Percentiles rank a stretch among this genome's conserved stretches.
Evolutionary conservation across 768 basidiomycete genomes (phyloP).

Genomic region (Exsudoporus frostii): DNA sequence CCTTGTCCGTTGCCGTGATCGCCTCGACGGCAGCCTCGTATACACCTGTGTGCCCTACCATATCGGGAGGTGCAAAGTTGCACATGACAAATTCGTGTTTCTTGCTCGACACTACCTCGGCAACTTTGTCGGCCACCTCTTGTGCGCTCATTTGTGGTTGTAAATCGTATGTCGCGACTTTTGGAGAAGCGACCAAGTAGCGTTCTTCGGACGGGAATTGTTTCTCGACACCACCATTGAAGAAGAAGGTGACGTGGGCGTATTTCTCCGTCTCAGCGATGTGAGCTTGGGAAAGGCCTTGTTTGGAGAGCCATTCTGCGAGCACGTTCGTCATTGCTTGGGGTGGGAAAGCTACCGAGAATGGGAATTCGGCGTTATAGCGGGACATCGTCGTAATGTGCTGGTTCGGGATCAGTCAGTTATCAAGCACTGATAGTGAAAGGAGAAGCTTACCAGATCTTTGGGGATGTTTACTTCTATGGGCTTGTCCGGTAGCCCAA

Average conservation of each 20-base stretch:
- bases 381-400: constrained; percentile 91
- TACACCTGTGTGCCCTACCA: constrained; percentile 94
- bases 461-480: constrained; percentile 80
- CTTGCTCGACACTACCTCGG: constrained; percentile 67
- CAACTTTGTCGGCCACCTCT: constrained; percentile 89
- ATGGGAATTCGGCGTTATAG: constrained; percentile 90
- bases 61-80: constrained; percentile 96
- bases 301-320: constrained; percentile 82
- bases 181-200: constrained; percentile 87
- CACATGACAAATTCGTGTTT: constrained; percentile 93
- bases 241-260: constrained; percentile 97
- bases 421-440: not conserved
- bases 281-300: constrained; percentile 82
- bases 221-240: constrained; percentile 95
- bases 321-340: constrained; percentile 92
- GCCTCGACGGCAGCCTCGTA: constrained; percentile 91
- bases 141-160: constrained; percentile 89
- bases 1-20: constrained; percentile 83
- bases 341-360: constrained; percentile 90
- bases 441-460: constrained; percentile 55
- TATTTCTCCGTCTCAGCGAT: constrained; percentile 99
- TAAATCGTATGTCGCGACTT: constrained; percentile 92
- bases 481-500: constrained; percentile 80
- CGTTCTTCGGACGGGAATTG: constrained; percentile 83
- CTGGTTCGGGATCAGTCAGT: constrained; percentile 33